Evolutionary conservation across 2,329 filamentous ascomycete species (phyloP).

Genomic region (Colletotrichum spinosum): DNA sequence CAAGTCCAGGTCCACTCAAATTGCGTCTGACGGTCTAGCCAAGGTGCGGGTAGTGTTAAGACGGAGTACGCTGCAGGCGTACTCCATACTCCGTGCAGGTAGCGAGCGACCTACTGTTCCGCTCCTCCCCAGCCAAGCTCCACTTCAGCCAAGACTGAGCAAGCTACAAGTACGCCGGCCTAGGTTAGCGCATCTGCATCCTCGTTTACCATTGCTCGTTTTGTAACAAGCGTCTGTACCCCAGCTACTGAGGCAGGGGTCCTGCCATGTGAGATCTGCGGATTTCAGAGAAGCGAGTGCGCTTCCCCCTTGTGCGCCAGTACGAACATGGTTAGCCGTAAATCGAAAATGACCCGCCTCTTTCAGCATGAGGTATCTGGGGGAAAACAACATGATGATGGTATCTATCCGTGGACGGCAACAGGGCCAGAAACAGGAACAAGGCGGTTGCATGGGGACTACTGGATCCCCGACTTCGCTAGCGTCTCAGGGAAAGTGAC

Average conservation of each 20-base stretch:
- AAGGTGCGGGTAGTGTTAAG: no score
- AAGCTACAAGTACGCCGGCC: slow-evolving; percentile 9
- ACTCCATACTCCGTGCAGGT: no score
- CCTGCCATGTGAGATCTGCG: slow-evolving; percentile 37
- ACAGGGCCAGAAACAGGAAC: no score
- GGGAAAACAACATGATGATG: neutral
- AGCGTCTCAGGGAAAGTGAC: slow-evolving; percentile 13
- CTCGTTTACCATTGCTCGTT: slow-evolving; percentile 38
- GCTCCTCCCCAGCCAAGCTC: slow-evolving; percentile 11
- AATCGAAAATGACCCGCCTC: slow-evolving; percentile 8
- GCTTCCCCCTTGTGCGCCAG: slow-evolving; percentile 22
- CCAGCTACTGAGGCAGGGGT: slow-evolving; percentile 15
- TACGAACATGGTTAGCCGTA: neutral
- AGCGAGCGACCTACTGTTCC: no score
- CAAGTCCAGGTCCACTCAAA: no score
- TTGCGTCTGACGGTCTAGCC: no score
- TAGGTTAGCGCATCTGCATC: slow-evolving; percentile 9
- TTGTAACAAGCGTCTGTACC: slow-evolving; percentile 27
- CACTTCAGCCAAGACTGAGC: slow-evolving; percentile 23
- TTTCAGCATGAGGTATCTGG: neutral
- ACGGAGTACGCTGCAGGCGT: no score
- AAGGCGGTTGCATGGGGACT: no score
- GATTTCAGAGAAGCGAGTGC: slow-evolving; percentile 36
- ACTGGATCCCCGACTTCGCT: neutral
- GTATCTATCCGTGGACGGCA: no score